Evolutionary conservation across 345 rosid genomes (phyloP), one percentile per base, ranked within the genome.

Genomic region (Alliaria petiolata): DNA sequence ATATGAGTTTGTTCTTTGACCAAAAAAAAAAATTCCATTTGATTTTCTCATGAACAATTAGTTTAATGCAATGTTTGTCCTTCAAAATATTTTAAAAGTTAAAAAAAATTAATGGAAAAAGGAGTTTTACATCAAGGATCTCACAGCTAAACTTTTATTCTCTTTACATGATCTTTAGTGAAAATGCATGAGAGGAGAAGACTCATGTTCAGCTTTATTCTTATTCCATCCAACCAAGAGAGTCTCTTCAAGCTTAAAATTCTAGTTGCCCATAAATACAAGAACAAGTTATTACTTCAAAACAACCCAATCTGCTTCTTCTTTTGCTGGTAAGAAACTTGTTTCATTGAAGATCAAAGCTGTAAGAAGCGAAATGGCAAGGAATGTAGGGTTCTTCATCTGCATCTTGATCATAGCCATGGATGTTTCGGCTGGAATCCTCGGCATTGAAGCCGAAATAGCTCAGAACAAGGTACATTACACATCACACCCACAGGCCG

Each of bases 381-480:
- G 71, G 39, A 64, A 75, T 14, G 15, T 59, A n/a, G 82, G 82
- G 63, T 25, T 70, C 46, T 20, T 79, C 44, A 59, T 79, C n/a
- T 69, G 79, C 50, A n/a, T 79, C 35, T 58, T 79, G 73, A 79
- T 74, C 59, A 33, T 79, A 66, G 79, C 79, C 12, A 64, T 79
- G 70, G 82, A 79, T 70, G 65, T 75, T 71, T 69, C 82, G 6
- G 82, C 77, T 39, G 82, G 82, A 43, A 64, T 79, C 22, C 77
- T 79, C 1, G 76, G 82, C 42, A 79, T 79, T 46, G 59, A 79
- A 66, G 82, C 82, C 2, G 77, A 79, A 75, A 17, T 70, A 52
- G 77, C 82, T 74, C 82, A 79, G 74, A 79, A 79, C 47, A 74
- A 79, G 79, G 82, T 75, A 64, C 42, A 50, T 53, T 62, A 55